These are phyloP conservation scores for Rhizomucor pusillus DNA, from an alignment of 371 early-diverging fungal genomes.

Conservation along the genomic window DNA sequence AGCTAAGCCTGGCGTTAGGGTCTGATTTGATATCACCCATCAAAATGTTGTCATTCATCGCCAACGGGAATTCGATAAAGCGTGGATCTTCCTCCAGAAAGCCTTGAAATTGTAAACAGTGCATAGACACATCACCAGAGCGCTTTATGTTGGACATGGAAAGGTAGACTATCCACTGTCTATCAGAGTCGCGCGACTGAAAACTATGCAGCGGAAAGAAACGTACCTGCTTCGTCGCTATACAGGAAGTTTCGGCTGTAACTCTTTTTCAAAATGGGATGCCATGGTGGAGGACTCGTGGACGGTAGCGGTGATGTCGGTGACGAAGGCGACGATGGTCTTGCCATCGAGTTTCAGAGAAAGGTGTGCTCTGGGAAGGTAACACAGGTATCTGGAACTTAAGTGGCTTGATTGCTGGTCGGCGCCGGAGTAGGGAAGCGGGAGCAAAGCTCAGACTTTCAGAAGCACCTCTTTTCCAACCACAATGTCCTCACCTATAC, in stretches of 20 bases:
- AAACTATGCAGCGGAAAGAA: neutral
- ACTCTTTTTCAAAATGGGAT: constrained; percentile 17
- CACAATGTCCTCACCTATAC: constrained; percentile 13
- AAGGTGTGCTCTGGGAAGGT: no score
- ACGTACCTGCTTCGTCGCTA: constrained; percentile 15
- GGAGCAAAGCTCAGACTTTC: no score
- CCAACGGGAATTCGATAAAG: constrained; percentile 51
- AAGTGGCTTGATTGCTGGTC: neutral
- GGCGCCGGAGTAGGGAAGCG: neutral
- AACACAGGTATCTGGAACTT: no score
- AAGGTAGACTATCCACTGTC: constrained; percentile 27
- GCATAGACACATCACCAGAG: constrained; percentile 49
- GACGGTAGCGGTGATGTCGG: constrained; percentile 17
- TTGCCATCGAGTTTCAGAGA: neutral
- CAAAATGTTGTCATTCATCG: constrained; percentile 57
- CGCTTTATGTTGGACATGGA: constrained; percentile 50
- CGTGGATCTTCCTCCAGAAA: constrained; percentile 56
- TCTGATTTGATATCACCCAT: constrained; percentile 64
- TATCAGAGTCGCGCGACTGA: neutral
- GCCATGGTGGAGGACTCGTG: constrained; percentile 21
- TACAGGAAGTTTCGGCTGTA: constrained; percentile 14
- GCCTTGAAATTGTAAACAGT: constrained; percentile 47
- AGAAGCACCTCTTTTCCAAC: neutral
- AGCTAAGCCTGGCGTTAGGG: constrained; percentile 52
- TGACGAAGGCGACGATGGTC: constrained; percentile 12